Percentiles rank a stretch among this genome's conserved stretches.
phyloP scores from a whole-genome alignment of 306 rosid species.

The Fagus sylvatica region DNA sequence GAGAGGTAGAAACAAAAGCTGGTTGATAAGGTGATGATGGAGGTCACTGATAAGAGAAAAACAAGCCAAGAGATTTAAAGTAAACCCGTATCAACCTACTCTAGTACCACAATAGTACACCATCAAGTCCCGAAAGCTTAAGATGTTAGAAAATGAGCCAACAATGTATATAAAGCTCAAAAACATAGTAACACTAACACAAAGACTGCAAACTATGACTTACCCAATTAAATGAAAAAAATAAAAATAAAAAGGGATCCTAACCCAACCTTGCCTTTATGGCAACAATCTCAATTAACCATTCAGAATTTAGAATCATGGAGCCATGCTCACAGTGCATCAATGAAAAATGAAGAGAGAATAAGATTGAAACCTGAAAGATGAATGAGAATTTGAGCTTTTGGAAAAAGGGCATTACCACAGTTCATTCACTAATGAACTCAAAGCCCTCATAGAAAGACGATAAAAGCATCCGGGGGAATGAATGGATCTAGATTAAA shows the following conservation, averaged over 20 bases:
- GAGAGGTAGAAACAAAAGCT: neutral
- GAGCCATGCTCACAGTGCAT: neutral
- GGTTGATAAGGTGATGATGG: neutral
- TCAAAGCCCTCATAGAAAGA: neutral
- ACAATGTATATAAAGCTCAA: neutral
- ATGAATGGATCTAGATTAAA: neutral
- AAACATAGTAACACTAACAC: neutral
- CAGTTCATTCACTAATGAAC: neutral
- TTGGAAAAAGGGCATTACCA: neutral
- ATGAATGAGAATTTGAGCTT: neutral
- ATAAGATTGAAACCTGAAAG: neutral
- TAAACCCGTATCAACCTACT: neutral
- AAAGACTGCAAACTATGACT: neutral
- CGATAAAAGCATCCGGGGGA: neutral
- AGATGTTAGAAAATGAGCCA: too few species aligned
- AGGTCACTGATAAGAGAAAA: neutral
- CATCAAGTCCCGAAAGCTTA: neutral
- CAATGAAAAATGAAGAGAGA: neutral
- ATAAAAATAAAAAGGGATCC: neutral
- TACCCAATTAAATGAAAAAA: too few species aligned
- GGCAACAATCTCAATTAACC: neutral
- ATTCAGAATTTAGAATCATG: neutral
- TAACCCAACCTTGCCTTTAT: neutral
- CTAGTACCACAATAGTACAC: neutral
- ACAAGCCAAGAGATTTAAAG: neutral